A percentile compares a stretch with the other conserved stretches of the same genome.
phyloP scores from a whole-genome alignment of 2,329 filamentous ascomycete species.

The Colletotrichum australisinense region DNA sequence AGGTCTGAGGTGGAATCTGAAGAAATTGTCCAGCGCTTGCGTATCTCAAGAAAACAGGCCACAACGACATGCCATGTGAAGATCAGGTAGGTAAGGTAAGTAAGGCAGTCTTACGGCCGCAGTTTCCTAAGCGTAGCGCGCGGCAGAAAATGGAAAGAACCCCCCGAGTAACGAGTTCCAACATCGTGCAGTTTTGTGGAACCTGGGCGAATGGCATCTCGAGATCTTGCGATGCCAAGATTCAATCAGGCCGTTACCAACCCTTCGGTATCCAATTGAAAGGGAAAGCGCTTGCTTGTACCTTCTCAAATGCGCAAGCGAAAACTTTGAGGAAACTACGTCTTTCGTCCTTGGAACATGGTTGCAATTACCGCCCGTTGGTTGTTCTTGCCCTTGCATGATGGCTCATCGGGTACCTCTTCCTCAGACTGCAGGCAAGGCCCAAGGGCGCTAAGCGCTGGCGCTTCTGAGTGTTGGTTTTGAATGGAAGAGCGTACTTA shows the following conservation, averaged over 20 bases:
- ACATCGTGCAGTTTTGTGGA: neutral
- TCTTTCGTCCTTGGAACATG: neutral
- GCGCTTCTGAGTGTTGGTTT: neutral
- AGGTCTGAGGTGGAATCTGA: too few species aligned
- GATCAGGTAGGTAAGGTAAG: neutral
- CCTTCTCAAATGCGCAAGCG: neutral
- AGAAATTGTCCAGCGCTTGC: neutral
- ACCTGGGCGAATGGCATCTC: neutral
- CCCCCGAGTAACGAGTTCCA: neutral
- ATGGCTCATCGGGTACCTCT: neutral
- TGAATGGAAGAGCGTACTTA: neutral
- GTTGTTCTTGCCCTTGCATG: neutral
- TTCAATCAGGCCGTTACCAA: neutral
- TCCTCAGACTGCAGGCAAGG: neutral
- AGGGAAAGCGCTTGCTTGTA: neutral
- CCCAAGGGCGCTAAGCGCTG: neutral
- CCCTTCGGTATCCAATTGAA: neutral
- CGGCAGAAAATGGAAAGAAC: neutral
- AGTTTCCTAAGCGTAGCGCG: neutral
- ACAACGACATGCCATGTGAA: neutral
- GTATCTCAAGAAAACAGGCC: neutral
- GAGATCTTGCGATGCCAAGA: neutral
- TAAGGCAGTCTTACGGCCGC: neutral
- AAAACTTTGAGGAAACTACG: neutral
- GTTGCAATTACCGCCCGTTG: neutral